Conservation (phyloP, 805 yeast species). For the Kluyveromyces aestuarii region DNA sequence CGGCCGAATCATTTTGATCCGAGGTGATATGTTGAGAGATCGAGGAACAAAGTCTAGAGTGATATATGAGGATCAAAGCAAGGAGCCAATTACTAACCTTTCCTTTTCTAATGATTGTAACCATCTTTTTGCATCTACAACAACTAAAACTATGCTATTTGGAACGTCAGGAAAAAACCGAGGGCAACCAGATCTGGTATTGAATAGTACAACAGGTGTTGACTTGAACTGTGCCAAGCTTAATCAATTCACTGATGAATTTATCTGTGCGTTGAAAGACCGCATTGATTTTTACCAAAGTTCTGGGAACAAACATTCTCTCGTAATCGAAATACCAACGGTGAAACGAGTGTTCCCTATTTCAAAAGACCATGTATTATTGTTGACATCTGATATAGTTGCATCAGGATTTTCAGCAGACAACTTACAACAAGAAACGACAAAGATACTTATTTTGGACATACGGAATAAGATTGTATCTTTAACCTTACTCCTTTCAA, state of each 20-base stretch:
- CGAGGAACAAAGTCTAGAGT: conserved; percentile 83
- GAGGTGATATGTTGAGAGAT: conserved; percentile 86
- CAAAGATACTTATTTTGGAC: conserved; percentile 61
- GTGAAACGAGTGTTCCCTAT: conserved; percentile 36
- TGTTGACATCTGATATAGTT: conserved; percentile 25
- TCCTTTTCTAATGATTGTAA: conserved; percentile 43
- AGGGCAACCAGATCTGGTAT: conserved; percentile 45
- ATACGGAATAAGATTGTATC: conserved; percentile 59
- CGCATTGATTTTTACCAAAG: conserved; percentile 55
- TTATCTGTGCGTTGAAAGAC: conserved; percentile 60
- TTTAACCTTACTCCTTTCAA: conserved; percentile 58
- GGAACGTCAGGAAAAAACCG: conserved; percentile 72
- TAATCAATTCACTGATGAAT: conserved; percentile 35
- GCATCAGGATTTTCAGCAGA: conserved; percentile 10
- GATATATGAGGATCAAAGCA: conserved; percentile 49
- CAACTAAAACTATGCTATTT: conserved; percentile 60
- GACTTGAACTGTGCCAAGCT: conserved; percentile 34
- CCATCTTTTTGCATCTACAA: conserved; percentile 62
- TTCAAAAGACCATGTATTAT: conserved; percentile 46
- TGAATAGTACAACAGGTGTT: conserved; percentile 41
- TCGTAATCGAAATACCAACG: conserved; percentile 51
- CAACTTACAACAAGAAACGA: conserved; percentile 22
- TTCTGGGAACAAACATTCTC: conserved; percentile 42
- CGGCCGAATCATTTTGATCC: conserved; percentile 68
- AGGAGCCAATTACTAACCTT: conserved; percentile 76